Evolutionary conservation across 345 rosid genomes (phyloP), one percentile per base, ranked within the genome.

Genomic region (Abelmoschus esculentus): DNA sequence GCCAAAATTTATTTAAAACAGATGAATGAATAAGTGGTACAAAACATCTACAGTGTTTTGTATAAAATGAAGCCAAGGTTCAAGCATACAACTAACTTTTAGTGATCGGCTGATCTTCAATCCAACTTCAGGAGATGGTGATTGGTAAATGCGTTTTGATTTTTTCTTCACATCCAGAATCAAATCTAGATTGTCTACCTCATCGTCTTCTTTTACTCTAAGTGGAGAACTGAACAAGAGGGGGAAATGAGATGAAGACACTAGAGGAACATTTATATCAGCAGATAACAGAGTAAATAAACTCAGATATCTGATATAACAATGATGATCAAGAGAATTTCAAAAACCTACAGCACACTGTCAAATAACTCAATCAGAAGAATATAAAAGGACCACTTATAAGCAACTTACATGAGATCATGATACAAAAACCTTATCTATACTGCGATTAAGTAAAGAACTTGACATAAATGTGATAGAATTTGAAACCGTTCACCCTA

Each of bases 61-160:
- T 50, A 22, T 8, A 63, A 54, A 52, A 66, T 36, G 50, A 53
- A 42, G 31, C 17, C n/a, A 32, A 32, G 62, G 56, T 66, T 67
- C 14, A 61, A 75, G 74, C 67, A 69, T 67, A 75, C 50, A 78
- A 86, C 89, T 76, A 68, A 84, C 96, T 85, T 86, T 90, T 14
- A 90, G 79, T 34, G 96, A 80, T 34, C 86, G 84, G 76, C 96
- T 90, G 61, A 88, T 90, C 83, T 90, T 90, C 79, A 80, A 72
- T 76, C 96, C 90, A 76, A 90, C 91, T 87, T 90, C 93, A 77
- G 96, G 93, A 80, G 86, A 38, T 1, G 78, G 84, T 55, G 96
- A 86, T 74, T 79, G 88, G 77, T 90, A 90, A 29, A 86, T 73
- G 22, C 93, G 91, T 76, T 84, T 90, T 4, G 96, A 83, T 68